phyloP scores from a whole-genome alignment of 2,329 filamentous ascomycete genomes.

The Trichoderma endophyticum region DNA sequence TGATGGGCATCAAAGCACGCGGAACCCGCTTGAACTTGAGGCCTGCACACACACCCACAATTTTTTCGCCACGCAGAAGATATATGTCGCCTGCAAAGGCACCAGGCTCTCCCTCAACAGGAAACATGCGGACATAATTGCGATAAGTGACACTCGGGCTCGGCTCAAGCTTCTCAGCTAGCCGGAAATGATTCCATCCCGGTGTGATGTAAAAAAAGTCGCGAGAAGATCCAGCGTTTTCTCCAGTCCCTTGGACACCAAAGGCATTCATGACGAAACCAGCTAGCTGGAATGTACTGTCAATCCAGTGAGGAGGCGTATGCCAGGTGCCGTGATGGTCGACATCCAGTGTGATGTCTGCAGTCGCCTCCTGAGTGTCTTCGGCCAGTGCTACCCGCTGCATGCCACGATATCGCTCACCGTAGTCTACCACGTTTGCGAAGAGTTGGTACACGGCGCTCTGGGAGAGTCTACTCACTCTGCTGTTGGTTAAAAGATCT shows the following conservation, averaged over 20 bases:
- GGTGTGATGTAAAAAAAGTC: conserved; percentile 55
- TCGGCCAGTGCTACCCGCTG: neutral
- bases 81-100: conserved; percentile 52
- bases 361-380: neutral
- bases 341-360: neutral
- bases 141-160: conserved; percentile 45
- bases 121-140: conserved; percentile 57
- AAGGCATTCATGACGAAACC: conserved; percentile 42
- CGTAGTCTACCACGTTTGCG: neutral
- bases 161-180: conserved; percentile 45
- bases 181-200: conserved; percentile 52
- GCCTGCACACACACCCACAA: conserved; percentile 49
- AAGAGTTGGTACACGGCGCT: neutral
- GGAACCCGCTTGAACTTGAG: conserved; percentile 66
- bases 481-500: neutral
- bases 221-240: conserved; percentile 22
- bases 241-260: neutral
- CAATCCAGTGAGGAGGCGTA: conserved; percentile 50
- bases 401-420: neutral
- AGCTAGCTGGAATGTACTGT: conserved; percentile 49
- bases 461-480: neutral
- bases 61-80: conserved; percentile 49
- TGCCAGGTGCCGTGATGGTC: neutral
- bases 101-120: conserved; percentile 37
- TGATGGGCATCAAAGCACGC: conserved; percentile 62